A percentile compares a stretch with the other conserved stretches of the same genome.
Evolutionary conservation across 2,329 filamentous ascomycete genomes (phyloP).

Genomic region (Zymoseptoria passerinii): DNA sequence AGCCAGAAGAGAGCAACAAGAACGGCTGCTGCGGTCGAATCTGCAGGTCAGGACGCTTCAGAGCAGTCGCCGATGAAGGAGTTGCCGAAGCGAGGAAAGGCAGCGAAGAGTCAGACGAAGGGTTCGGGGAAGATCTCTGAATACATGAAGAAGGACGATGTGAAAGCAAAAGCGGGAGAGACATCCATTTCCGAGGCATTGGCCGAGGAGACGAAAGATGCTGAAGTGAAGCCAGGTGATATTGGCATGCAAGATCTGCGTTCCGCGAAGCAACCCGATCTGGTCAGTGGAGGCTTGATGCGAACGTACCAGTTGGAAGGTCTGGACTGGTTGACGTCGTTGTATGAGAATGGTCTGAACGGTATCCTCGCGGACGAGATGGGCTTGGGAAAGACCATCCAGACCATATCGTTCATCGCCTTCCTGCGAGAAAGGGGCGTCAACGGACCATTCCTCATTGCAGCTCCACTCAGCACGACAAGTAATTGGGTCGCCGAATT

Average conservation of each 20-base stretch:
- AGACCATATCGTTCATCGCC: constrained; percentile 81
- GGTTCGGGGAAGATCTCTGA: constrained; percentile 44
- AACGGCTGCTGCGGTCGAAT: constrained; percentile 17
- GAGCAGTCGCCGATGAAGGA: constrained; percentile 21
- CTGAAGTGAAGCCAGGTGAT: constrained; percentile 50
- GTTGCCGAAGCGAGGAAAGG: constrained; percentile 26
- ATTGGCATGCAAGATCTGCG: constrained; percentile 60
- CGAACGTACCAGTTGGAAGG: constrained; percentile 90
- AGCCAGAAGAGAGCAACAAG: constrained; percentile 42
- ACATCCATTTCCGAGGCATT: constrained; percentile 50
- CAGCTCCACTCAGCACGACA: constrained; percentile 81
- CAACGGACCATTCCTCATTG: constrained; percentile 84
- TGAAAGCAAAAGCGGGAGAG: constrained; percentile 46
- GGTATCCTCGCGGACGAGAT: constrained; percentile 92
- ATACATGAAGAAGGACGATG: constrained; percentile 53
- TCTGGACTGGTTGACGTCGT: constrained; percentile 76
- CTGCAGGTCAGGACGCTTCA: constrained; percentile 1
- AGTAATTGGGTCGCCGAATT: constrained; percentile 97
- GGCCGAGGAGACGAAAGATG: constrained; percentile 50
- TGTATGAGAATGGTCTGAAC: constrained; percentile 84
- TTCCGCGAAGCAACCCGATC: constrained; percentile 76
- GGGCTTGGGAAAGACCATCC: constrained; percentile 87
- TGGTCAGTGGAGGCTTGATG: constrained; percentile 84
- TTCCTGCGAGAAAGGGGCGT: constrained; percentile 78
- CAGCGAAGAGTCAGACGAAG: constrained; percentile 25